Conservation (phyloP, 257 asterid genomes). For the Forsythia suspensa region DNA sequence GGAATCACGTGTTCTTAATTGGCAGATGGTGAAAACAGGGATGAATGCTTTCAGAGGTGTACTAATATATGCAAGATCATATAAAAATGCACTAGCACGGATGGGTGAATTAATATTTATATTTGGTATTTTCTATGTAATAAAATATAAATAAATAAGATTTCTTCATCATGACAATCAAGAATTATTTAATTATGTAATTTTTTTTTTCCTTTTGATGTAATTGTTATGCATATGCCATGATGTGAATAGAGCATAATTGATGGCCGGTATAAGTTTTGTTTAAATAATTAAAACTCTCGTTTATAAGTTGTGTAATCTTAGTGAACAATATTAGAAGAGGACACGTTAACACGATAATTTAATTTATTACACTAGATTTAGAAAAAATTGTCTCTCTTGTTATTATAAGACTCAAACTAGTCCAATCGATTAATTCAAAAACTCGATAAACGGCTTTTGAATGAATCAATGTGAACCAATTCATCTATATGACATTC, state of each 20-base stretch:
- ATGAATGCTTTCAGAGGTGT: background rate
- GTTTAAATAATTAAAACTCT: too few relatives aligned
- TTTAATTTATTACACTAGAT: too few relatives aligned
- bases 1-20: background rate
- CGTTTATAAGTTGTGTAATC: too few relatives aligned
- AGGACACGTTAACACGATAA: too few relatives aligned
- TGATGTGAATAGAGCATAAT: background rate
- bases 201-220: background rate
- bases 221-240: background rate
- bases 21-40: background rate
- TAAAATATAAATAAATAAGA: background rate
- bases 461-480: too few relatives aligned
- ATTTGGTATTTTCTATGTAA: background rate
- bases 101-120: background rate
- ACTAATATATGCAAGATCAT: background rate
- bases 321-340: too few relatives aligned
- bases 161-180: background rate
- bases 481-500: too few relatives aligned
- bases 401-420: too few relatives aligned
- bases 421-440: too few relatives aligned
- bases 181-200: background rate
- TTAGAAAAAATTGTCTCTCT: too few relatives aligned
- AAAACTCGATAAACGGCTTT: too few relatives aligned
- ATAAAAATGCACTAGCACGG: background rate
- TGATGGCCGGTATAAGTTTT: background rate